These are phyloP conservation scores for Fagopyrum esculentum DNA, from an alignment of 148 eudicot genomes.

Conservation along the genomic window DNA sequence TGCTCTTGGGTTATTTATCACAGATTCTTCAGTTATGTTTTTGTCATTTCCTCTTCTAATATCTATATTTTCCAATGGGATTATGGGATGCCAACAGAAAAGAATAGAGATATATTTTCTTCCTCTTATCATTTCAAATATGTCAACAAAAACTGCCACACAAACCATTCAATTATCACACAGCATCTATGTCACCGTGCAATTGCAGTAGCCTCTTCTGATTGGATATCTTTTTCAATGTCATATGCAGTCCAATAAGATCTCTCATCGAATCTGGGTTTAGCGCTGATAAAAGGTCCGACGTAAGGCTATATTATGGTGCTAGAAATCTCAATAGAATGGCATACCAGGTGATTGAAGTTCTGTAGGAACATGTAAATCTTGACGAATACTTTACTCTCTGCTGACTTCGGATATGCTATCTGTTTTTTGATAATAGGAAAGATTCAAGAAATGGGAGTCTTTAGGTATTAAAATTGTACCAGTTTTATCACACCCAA, in stretches of 20 bases:
- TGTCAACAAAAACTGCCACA: too few species aligned
- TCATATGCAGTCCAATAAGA: slow-evolving; percentile 70
- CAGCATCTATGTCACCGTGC: too few species aligned
- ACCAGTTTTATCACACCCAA: slow-evolving; percentile 85
- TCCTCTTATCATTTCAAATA: too few species aligned
- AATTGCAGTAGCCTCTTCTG: not conserved
- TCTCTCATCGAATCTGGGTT: slow-evolving; percentile 90
- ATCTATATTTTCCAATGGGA: too few species aligned
- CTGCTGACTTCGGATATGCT: slow-evolving; percentile 13
- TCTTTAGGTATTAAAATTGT: slow-evolving; percentile 70
- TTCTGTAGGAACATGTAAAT: not conserved
- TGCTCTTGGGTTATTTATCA: too few species aligned
- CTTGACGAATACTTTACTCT: not conserved
- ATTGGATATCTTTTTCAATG: slow-evolving; percentile 8
- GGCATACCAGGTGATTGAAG: slow-evolving; percentile 79
- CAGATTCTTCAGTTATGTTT: too few species aligned
- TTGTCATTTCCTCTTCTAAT: too few species aligned
- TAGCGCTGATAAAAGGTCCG: slow-evolving; percentile 63
- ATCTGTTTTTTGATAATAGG: slow-evolving; percentile 35
- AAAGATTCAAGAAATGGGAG: slow-evolving; percentile 85
- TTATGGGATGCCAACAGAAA: too few species aligned
- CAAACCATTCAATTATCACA: too few species aligned
- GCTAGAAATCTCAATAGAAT: slow-evolving; percentile 86
- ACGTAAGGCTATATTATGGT: slow-evolving; percentile 93
- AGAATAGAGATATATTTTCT: too few species aligned